Evolutionary conservation across 2,329 filamentous ascomycete genomes (phyloP).

Genomic region (Arthroderma uncinatum): DNA sequence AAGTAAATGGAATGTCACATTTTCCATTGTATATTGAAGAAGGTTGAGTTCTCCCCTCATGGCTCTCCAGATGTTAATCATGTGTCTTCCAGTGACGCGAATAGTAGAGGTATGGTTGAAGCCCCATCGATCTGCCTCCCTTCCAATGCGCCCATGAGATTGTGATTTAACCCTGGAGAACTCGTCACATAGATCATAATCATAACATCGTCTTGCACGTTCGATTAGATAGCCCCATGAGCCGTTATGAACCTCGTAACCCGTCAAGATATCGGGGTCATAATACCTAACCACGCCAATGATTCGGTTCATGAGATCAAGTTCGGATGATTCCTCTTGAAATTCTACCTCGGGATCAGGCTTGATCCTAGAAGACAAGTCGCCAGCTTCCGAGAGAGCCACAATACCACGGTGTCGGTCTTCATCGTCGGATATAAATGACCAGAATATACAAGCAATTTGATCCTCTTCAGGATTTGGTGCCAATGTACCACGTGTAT

Average conservation of each 20-base stretch:
- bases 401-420: conserved; percentile 58
- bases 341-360: conserved; percentile 47
- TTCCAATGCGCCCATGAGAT: conserved; percentile 72
- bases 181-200: conserved; percentile 82
- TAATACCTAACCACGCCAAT: conserved; percentile 71
- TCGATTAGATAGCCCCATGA: conserved; percentile 97
- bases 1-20: conserved; percentile 82
- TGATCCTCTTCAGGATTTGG: conserved; percentile 88
- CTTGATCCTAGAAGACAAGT: conserved; percentile 49
- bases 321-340: conserved; percentile 63
- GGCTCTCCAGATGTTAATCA: conserved; percentile 94
- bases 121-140: conserved; percentile 80
- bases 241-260: conserved; percentile 84
- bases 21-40: conserved; percentile 92
- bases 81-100: conserved; percentile 81
- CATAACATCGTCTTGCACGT: conserved; percentile 71
- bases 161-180: conserved; percentile 79
- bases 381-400: conserved; percentile 53
- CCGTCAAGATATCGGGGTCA: conserved; percentile 87
- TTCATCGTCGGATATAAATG: conserved; percentile 63
- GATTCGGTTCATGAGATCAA: conserved; percentile 75
- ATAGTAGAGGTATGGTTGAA: conserved; percentile 91
- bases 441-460: conserved; percentile 83
- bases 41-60: conserved; percentile 90
- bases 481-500: conserved; percentile 66